These are phyloP conservation scores for Ilyonectria destructans DNA, from an alignment of 2,329 filamentous ascomycete genomes.

Conservation along the genomic window DNA sequence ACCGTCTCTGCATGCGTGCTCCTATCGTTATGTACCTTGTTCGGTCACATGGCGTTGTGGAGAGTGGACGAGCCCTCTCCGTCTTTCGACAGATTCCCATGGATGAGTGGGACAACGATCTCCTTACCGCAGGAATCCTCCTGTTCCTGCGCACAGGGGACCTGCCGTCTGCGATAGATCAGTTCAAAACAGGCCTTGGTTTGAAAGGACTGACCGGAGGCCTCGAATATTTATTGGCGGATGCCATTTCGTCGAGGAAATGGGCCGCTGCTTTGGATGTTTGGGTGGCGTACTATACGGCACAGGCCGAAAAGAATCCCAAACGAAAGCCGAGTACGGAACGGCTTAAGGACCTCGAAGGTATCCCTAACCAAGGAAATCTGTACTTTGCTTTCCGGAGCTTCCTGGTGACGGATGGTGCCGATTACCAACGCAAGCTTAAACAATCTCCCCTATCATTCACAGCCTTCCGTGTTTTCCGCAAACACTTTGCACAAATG, in stretches of 20 bases:
- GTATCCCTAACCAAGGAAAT: constrained; percentile 49
- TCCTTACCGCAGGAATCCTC: constrained; percentile 60
- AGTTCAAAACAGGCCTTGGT: constrained; percentile 59
- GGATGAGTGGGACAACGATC: constrained; percentile 58
- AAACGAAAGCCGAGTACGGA: constrained; percentile 31
- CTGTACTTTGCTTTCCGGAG: constrained; percentile 55
- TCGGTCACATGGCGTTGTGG: constrained; percentile 59
- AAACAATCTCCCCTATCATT: constrained; percentile 43
- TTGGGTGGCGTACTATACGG: constrained; percentile 56
- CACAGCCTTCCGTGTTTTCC: constrained; percentile 48
- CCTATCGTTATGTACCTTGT: constrained; percentile 61
- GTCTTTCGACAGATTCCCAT: constrained; percentile 59
- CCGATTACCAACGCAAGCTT: constrained; percentile 43
- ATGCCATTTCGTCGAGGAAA: constrained; percentile 55
- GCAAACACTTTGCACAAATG: constrained; percentile 51
- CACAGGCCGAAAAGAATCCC: constrained; percentile 32
- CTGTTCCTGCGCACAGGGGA: constrained; percentile 61
- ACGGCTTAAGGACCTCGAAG: constrained; percentile 44
- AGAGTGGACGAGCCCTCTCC: constrained; percentile 63
- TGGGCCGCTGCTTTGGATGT: constrained; percentile 58
- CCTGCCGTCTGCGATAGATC: constrained; percentile 55
- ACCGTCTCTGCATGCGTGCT: constrained; percentile 50
- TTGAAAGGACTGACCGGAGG: constrained; percentile 55
- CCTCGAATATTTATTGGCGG: constrained; percentile 62
- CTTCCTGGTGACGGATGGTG: constrained; percentile 50